Evolutionary conservation across 805 yeast species (phyloP), one percentile per base, ranked within the genome.

Genomic region (Metschnikowia amazonensis): DNA sequence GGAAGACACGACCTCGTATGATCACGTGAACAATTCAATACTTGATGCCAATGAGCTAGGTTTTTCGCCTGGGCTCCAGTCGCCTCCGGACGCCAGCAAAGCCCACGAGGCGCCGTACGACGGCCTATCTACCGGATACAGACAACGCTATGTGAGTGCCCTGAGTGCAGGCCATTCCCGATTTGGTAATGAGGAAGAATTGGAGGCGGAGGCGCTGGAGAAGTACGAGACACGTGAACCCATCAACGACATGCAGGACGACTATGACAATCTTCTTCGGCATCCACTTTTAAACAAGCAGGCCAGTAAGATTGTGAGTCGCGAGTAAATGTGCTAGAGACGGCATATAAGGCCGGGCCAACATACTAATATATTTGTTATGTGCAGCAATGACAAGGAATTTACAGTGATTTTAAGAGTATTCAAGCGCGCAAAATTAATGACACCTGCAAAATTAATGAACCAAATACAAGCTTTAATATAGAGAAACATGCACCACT

Each of bases 271-370:
- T 13, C 17, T 36, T 3, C 30, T 58, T 23, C 60, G 55, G 42
- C 47, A 53, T 8, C 67, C 70, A 3, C 54, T 70, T 29, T 59
- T 70, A 21, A 70, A 70, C 49, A 68, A 64, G 45, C 60, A 54
- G 38, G 72, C 72, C 23, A 31, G 42, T 20, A 38, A 38, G 30
- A 16, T 38, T 2, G 27, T 38, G 5, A 20, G 24, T 2, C 32
- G 41, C 13, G 41, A 36, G 16, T 36, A 25, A 8, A n/a, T 2
- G 29, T 8, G 23, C 23, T n/a, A n/a, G n/a, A n/a, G n/a, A n/a
- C n/a, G n/a, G n/a, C n/a, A n/a, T n/a, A n/a, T n/a, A n/a, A n/a
- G n/a, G n/a, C n/a, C n/a, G n/a, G n/a, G n/a, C n/a, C n/a, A n/a
- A n/a, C n/a, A n/a, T n/a, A n/a, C n/a, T n/a, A n/a, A n/a, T n/a